Evolutionary conservation across 2,329 filamentous ascomycete species (phyloP), one percentile per base, ranked within the genome.

Genomic region (Talaromyces piceae): DNA sequence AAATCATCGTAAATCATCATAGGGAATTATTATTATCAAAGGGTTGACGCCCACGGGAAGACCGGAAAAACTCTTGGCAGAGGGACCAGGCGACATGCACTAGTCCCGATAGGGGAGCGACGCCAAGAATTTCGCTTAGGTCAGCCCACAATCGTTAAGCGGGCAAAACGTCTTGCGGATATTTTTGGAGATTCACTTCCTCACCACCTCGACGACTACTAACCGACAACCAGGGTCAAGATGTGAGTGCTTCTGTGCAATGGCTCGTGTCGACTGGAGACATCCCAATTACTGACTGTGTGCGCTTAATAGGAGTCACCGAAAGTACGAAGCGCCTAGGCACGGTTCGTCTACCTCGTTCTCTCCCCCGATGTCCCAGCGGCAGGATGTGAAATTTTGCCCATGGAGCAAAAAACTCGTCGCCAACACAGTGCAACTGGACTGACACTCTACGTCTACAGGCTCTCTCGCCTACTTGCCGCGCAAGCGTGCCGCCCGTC

Each of bases 401-500:
- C 53, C 23, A 44, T 59, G n/a, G n/a, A n/a, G n/a, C n/a, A n/a
- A n/a, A n/a, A n/a, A n/a, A n/a, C n/a, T n/a, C n/a, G n/a, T n/a
- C n/a, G n/a, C n/a, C n/a, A n/a, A n/a, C 58, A 23, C 28, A 53
- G 44, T 63, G 61, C 63, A 58, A 61, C n/a, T 58, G 52, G 54
- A 54, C 58, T 57, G 66, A 67, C 65, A 66, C 58, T 65, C 63
- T 54, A 53, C 50, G 63, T 41, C 25, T 56, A 59, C 64, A 74
- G 73, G 73, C 73, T 91, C 87, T 72, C 81, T 97, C 75, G 87
- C 87, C 66, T 91, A 83, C 78, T 77, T 93, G 70, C 88, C 88
- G 62, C 79, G 88, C 72, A 96, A 96, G 89, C 86, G 91, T 73
- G 89, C 90, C 69, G 82, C 90, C 75, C 84, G 91, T 70, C 91